Conservation (phyloP, 192 early-diverging fungal species). For the Mortierella alpina region DNA sequence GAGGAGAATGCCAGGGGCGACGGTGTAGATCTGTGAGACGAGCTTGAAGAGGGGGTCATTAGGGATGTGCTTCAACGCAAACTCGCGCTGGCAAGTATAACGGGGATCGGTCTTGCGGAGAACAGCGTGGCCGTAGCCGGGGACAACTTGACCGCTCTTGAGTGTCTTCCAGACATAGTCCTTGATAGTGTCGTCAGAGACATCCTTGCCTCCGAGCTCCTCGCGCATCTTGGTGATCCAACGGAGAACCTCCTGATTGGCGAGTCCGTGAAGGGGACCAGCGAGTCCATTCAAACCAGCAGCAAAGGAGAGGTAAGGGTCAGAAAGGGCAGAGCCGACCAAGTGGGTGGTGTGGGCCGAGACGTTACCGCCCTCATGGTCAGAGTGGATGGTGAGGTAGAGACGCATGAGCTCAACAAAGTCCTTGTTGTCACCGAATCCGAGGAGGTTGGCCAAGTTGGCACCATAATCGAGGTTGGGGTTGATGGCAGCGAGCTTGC, state of each 20-base stretch:
- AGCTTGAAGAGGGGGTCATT: constrained; percentile 97
- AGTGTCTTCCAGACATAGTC: constrained; percentile 97
- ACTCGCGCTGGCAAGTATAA: constrained; percentile 98
- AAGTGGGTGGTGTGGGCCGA: constrained; percentile 93
- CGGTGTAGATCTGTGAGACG: constrained; percentile 96
- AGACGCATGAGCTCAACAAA: constrained; percentile 97
- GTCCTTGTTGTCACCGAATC: constrained; percentile 83
- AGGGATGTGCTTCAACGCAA: constrained; percentile 97
- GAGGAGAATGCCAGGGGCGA: constrained; percentile 93
- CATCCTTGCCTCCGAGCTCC: constrained; percentile 82
- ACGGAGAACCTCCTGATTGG: constrained; percentile 99
- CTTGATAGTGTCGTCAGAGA: constrained; percentile 93
- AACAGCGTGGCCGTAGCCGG: constrained; percentile 99
- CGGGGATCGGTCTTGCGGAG: constrained; percentile 94
- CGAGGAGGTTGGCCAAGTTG: constrained; percentile 94
- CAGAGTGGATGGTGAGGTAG: constrained; percentile 98
- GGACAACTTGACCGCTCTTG: constrained; percentile 96
- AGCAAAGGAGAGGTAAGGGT: constrained; percentile 97
- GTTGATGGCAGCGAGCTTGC: constrained; percentile 88
- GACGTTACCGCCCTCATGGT: constrained; percentile 99
- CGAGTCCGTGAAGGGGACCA: constrained; percentile 98
- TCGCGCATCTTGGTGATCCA: constrained; percentile 96
- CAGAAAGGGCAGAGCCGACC: constrained; percentile 69
- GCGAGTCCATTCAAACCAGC: constrained; percentile 97
- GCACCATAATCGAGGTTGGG: constrained; percentile 89